phyloP scores from a whole-genome alignment of 2,329 filamentous ascomycete genomes.

The Fusarium camptoceras region DNA sequence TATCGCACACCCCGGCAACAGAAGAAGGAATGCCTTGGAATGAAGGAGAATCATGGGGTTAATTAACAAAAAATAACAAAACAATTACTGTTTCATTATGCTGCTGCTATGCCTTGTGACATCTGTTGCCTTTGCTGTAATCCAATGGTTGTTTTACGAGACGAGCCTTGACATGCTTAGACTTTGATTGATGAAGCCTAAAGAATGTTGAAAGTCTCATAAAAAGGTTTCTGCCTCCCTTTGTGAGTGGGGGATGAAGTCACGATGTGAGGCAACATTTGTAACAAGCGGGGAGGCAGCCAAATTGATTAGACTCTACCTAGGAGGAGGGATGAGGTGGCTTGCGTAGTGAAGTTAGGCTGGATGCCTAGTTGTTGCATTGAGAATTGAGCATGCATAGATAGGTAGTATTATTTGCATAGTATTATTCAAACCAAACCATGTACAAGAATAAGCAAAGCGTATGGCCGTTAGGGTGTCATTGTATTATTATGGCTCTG shows the following conservation, averaged over 20 bases:
- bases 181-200: neutral
- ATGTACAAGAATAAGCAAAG: constrained; percentile 12
- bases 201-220: constrained; percentile 20
- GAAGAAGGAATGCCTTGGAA: constrained; percentile 16
- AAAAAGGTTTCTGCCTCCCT: constrained; percentile 34
- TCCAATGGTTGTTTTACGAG: neutral
- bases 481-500: neutral
- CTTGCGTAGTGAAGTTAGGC: constrained; percentile 8
- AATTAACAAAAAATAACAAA: constrained; percentile 37
- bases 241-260: constrained; percentile 18
- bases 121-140: neutral
- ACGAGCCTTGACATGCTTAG: neutral
- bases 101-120: neutral
- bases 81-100: constrained; percentile 16
- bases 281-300: constrained; percentile 25
- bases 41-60: constrained; percentile 15
- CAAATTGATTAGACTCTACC: neutral
- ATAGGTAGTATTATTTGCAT: constrained; percentile 6
- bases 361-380: neutral
- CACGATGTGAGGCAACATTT: constrained; percentile 25
- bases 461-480: neutral
- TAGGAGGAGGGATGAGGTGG: constrained; percentile 32
- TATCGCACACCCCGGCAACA: constrained; percentile 24
- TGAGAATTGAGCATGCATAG: neutral
- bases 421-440: neutral